phyloP scores from a whole-genome alignment of 2,329 filamentous ascomycete genomes.

The Trichoderma koningiopsis region DNA sequence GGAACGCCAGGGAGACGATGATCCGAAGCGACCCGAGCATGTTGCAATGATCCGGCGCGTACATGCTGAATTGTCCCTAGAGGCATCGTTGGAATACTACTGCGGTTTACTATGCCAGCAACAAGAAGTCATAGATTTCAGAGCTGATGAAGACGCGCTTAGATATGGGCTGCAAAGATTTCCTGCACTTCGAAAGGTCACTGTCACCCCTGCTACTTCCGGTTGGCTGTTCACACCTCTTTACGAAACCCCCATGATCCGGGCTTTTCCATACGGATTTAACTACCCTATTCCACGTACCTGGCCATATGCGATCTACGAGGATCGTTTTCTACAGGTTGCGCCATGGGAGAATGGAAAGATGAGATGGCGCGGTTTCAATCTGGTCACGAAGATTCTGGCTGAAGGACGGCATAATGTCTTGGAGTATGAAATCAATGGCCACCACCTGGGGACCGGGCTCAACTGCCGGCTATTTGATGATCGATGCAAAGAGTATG shows the following conservation, averaged over 20 bases:
- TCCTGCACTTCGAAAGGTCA: conserved; percentile 41
- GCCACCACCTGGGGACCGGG: neutral
- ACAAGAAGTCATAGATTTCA: conserved; percentile 33
- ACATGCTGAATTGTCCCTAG: neutral
- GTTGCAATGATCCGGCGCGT: neutral
- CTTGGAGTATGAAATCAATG: neutral
- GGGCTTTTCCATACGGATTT: conserved; percentile 43
- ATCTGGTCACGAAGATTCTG: neutral
- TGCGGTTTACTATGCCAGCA: conserved; percentile 39
- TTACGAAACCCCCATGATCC: conserved; percentile 48
- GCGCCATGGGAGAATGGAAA: conserved; percentile 9
- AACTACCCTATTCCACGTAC: conserved; percentile 43
- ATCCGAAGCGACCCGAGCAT: neutral
- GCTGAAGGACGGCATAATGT: neutral
- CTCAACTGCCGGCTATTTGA: neutral
- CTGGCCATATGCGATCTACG: conserved; percentile 19
- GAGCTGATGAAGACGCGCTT: conserved; percentile 38
- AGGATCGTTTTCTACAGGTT: conserved; percentile 1
- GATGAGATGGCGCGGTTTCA: neutral
- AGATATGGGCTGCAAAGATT: conserved; percentile 40
- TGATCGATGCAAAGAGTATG: neutral
- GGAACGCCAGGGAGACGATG: neutral
- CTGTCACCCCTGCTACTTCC: conserved; percentile 45
- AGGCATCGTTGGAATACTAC: conserved; percentile 28
- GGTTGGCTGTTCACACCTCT: conserved; percentile 39